A percentile compares a stretch with the other conserved stretches of the same genome.
phyloP scores from a whole-genome alignment of 1,284 basidiomycete genomes.

The Vanrija sp. region DNA sequence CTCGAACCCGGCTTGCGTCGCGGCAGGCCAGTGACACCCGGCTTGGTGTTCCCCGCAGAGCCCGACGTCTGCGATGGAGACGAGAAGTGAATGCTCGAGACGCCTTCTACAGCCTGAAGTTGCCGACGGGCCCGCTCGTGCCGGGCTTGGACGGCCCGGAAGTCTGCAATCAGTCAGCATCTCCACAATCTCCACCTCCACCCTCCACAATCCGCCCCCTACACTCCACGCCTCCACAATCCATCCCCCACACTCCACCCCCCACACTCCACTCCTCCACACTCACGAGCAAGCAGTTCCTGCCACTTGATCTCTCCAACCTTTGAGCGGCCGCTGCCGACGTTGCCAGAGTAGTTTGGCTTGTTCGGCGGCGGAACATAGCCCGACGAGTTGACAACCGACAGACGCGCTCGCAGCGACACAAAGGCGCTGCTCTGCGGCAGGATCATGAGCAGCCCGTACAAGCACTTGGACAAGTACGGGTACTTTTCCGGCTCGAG shows the following conservation, averaged over 20 bases:
- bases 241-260: background rate
- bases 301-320: slow-evolving; percentile 82
- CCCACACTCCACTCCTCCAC: slow-evolving; percentile 31
- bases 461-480: slow-evolving; percentile 94
- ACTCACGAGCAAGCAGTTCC: slow-evolving; percentile 67
- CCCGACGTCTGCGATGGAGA: slow-evolving; percentile 34
- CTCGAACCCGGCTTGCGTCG: slow-evolving; percentile 16
- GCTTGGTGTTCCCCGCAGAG: background rate
- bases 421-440: slow-evolving; percentile 97
- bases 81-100: slow-evolving; percentile 30
- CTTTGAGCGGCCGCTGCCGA: slow-evolving; percentile 31
- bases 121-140: slow-evolving; percentile 80
- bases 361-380: slow-evolving; percentile 60
- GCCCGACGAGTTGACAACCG: slow-evolving; percentile 90
- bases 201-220: background rate
- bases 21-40: slow-evolving; percentile 6
- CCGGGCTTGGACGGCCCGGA: slow-evolving; percentile 72
- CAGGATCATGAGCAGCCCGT: slow-evolving; percentile 93
- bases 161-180: slow-evolving; percentile 47
- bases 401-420: slow-evolving; percentile 87
- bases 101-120: slow-evolving; percentile 25
- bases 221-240: slow-evolving; percentile 36
- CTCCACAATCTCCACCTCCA: background rate
- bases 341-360: slow-evolving; percentile 18
- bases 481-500: slow-evolving; percentile 96